Evolutionary conservation across 371 early-diverging fungal genomes (phyloP), one percentile per base, ranked within the genome.

Genomic region (Encephalitozoon cuniculi): DNA sequence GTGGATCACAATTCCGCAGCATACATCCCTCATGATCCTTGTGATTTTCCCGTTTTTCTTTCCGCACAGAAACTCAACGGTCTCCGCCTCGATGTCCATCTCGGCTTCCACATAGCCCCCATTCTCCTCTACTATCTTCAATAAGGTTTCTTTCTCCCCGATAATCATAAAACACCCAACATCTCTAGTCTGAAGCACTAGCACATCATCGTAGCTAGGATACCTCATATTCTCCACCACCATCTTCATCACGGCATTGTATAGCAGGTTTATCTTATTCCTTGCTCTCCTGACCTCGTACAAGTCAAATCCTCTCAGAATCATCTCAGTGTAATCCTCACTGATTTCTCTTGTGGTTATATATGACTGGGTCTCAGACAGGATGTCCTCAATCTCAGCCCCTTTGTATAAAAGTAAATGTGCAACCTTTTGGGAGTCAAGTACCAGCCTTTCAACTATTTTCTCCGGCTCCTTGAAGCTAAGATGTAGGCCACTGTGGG

Each of bases 1-100:
- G 8, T 39, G 64, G 18, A 82, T 54, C 11, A 15, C n/a, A 7
- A 85, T 69, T 43, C 85, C 84, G 46, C 87, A 89, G 9, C 89
- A 89, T 26, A 90, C 88, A 0, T 88, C 86, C 80, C 90, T 91
- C 85, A 89, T 88, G 67, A 94, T 92, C 75, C 91, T 90, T 87
- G 89, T 92, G 79, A 92, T 90, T 79, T 94, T 94, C 53, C 94
- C 94, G 77, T 89, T 90, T 87, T 93, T 93, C 85, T 94, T 94
- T 69, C 94, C 94, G 55, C 89, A 90, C 30, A 94, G 90, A 74
- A 93, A 94, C 54, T 93, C 93, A 12, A 89, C 88, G 74, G 91
- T 90, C 72, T 91, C 91, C n/a, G 87, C 86, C 39, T 90, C 87
- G 41, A 91, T 64, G 49, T 66, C 51, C 15, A 71, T 28, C 15